These are phyloP conservation scores for Schwanniomyces etchellsii DNA, from an alignment of 1,139 yeast species.

Conservation along the genomic window DNA sequence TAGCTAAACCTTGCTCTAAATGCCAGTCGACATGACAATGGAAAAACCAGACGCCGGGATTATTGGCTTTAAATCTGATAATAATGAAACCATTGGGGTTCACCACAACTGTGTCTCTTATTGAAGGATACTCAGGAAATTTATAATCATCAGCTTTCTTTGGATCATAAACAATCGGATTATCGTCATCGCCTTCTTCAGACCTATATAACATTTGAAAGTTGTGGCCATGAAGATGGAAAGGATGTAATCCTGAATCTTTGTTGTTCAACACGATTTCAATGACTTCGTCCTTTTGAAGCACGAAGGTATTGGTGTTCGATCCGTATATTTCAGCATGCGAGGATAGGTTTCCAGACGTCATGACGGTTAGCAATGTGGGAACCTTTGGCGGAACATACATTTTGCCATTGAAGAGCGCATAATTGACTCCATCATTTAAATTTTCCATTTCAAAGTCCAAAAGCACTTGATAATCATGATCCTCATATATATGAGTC, in stretches of 20 bases:
- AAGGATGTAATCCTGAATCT: conserved; percentile 82
- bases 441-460: conserved; percentile 76
- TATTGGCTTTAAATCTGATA: conserved; percentile 50
- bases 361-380: conserved; percentile 64
- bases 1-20: conserved; percentile 55
- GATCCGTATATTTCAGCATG: conserved; percentile 56
- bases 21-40: conserved; percentile 67
- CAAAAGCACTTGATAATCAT: conserved; percentile 61
- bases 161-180: conserved; percentile 37
- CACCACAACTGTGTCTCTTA: conserved; percentile 64
- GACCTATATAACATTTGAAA: conserved; percentile 54
- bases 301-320: conserved; percentile 67
- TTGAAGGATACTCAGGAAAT: conserved; percentile 50
- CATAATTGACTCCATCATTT: conserved; percentile 79
- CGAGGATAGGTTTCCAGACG: conserved; percentile 52
- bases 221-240: conserved; percentile 79
- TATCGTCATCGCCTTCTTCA: conserved; percentile 24
- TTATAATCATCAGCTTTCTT: conserved; percentile 22
- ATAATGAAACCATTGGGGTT: conserved; percentile 66
- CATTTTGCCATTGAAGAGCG: conserved; percentile 83
- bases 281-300: conserved; percentile 62
- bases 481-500: conserved; percentile 49
- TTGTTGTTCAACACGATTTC: conserved; percentile 65
- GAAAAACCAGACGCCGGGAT: conserved; percentile 63
- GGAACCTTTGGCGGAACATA: conserved; percentile 81